phyloP scores from a whole-genome alignment of 768 basidiomycete species.

The Obba rivulosa region DNA sequence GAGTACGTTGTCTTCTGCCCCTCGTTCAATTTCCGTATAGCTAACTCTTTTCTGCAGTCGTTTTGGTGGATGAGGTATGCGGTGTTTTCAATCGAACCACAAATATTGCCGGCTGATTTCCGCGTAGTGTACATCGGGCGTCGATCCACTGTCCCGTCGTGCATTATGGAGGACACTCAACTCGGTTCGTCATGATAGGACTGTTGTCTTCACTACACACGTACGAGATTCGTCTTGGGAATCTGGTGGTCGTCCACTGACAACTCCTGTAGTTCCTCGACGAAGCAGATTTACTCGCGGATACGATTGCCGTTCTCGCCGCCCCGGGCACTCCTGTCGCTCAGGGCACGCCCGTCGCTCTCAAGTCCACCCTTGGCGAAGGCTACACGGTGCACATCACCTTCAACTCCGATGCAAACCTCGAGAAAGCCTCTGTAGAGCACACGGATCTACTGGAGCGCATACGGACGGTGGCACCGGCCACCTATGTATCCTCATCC shows the following conservation, averaged over 20 bases:
- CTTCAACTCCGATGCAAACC: constrained; percentile 29
- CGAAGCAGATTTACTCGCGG: constrained; percentile 74
- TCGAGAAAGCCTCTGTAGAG: constrained; percentile 17
- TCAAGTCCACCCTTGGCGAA: constrained; percentile 66
- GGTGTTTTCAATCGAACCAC: background rate
- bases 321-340: constrained; percentile 74
- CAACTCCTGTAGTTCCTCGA: constrained; percentile 53
- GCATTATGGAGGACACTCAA: constrained; percentile 75
- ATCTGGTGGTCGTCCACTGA: no score
- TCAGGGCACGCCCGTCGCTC: constrained; percentile 64
- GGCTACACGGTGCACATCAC: constrained; percentile 59
- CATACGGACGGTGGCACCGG: constrained; percentile 33
- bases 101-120: background rate
- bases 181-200: constrained; percentile 57
- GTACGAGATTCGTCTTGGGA: no score
- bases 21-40: no score
- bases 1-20: constrained; percentile 27
- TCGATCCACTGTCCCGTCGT: constrained; percentile 75
- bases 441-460: constrained; percentile 14
- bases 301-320: constrained; percentile 69
- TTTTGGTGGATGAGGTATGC: constrained; percentile 23
- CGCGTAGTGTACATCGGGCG: constrained; percentile 64
- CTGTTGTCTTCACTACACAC: constrained; percentile 77
- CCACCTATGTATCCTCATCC: constrained; percentile 35
- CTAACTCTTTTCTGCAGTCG: constrained; percentile 8